Percentiles rank a stretch among this genome's conserved stretches.
Conservation (phyloP, 164 flowering plant genomes). For the Annona squamosa region DNA sequence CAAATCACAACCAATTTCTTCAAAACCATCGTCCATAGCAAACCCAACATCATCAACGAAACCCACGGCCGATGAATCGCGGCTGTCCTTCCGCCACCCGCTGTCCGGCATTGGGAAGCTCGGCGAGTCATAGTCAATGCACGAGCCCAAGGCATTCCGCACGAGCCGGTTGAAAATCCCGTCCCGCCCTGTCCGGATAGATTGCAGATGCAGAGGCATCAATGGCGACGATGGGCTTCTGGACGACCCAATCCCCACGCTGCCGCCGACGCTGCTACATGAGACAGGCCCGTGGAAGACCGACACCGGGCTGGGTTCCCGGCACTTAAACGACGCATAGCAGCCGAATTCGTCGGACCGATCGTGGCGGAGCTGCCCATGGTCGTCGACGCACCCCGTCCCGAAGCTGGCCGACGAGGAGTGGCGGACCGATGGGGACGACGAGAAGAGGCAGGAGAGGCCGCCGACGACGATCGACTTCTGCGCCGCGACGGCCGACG, state of each 20-base stretch:
- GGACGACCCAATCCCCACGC: constrained; percentile 11
- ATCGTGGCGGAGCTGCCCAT: constrained; percentile 44
- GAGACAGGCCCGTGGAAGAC: constrained; percentile 80
- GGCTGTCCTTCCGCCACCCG: neutral
- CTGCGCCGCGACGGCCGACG: constrained; percentile 36
- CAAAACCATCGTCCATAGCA: constrained; percentile 55
- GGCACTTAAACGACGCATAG: constrained; percentile 48
- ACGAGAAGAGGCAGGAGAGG: constrained; percentile 64
- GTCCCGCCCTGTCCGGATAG: constrained; percentile 25
- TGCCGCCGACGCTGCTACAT: constrained; percentile 29
- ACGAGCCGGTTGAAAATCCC: constrained; percentile 69
- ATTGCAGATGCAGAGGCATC: constrained; percentile 23
- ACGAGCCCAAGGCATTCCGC: constrained; percentile 56
- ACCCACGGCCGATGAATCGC: constrained; percentile 18
- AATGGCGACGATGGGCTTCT: constrained; percentile 46
- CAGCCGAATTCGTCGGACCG: constrained; percentile 56
- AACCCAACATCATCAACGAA: constrained; percentile 69
- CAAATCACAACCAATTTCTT: constrained; percentile 31
- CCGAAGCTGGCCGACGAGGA: constrained; percentile 31
- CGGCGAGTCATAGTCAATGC: constrained; percentile 59
- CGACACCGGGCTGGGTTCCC: constrained; percentile 79
- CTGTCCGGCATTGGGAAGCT: constrained; percentile 23
- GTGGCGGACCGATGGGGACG: constrained; percentile 38
- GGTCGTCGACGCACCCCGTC: constrained; percentile 33
- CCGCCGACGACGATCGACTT: constrained; percentile 65